These are phyloP conservation scores for Agrocybe praecox DNA, from an alignment of 768 basidiomycete genomes.

Conservation along the genomic window DNA sequence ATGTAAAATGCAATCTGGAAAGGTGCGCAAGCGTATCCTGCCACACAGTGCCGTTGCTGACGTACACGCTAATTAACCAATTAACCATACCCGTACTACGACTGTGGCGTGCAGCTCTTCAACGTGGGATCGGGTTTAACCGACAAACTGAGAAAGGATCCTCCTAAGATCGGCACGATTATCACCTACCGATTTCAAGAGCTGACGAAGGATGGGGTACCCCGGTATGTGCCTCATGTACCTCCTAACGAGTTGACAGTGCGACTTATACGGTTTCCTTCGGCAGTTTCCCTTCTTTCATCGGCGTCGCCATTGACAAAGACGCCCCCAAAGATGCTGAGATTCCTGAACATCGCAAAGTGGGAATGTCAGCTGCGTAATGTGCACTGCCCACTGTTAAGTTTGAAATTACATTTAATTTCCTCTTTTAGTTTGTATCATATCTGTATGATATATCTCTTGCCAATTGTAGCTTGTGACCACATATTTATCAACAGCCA, in stretches of 20 bases:
- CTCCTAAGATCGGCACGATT: conserved; percentile 58
- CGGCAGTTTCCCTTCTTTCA: conserved; percentile 53
- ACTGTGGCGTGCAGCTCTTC: conserved; percentile 45
- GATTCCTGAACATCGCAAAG: conserved; percentile 38
- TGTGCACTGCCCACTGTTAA: too few relatives aligned
- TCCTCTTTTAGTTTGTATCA: too few relatives aligned
- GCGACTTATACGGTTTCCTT: not conserved
- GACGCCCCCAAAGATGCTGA: conserved; percentile 57
- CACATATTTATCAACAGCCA: too few relatives aligned
- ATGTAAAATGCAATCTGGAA: conserved; percentile 63
- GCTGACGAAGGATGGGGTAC: conserved; percentile 55
- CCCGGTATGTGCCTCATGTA: conserved; percentile 38
- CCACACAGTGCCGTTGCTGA: not conserved
- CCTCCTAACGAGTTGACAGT: not conserved
- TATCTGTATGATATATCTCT: too few relatives aligned
- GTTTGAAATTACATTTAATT: too few relatives aligned
- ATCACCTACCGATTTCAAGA: conserved; percentile 64
- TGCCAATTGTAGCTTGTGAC: too few relatives aligned
- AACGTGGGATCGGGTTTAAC: conserved; percentile 57
- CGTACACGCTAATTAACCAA: too few relatives aligned
- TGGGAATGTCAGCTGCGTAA: conserved; percentile 4
- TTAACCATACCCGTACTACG: too few relatives aligned
- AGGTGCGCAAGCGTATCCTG: conserved; percentile 36
- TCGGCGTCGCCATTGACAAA: conserved; percentile 57
- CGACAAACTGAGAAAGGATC: conserved; percentile 53